phyloP scores from a whole-genome alignment of 331 rosid species.

The Acacia concinna region DNA sequence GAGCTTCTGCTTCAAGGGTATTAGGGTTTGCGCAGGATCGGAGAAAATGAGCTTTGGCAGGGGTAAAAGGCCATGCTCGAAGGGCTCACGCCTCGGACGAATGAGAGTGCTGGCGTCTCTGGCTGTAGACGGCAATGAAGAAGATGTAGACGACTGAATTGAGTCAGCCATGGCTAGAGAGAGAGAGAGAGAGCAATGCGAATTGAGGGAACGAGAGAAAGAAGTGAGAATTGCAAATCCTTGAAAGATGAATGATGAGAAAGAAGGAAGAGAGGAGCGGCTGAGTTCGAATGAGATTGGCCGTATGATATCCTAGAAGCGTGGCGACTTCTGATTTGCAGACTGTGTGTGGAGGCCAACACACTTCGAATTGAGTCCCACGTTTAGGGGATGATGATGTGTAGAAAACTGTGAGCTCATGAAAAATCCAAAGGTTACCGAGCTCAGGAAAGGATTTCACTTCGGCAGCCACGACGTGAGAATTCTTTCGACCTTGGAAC shows the following conservation, averaged over 20 bases:
- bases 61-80: constrained; percentile 89
- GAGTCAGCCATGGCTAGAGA: constrained; percentile 60
- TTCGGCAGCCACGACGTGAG: background rate
- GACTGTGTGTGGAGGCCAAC: background rate
- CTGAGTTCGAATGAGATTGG: constrained; percentile 33
- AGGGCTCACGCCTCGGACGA: constrained; percentile 87
- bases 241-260: constrained; percentile 51
- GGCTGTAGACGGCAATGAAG: constrained; percentile 29
- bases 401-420: background rate
- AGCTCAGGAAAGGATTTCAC: background rate
- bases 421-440: background rate
- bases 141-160: constrained; percentile 55
- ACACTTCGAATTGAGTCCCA: background rate
- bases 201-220: constrained; percentile 5
- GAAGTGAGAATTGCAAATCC: constrained; percentile 64
- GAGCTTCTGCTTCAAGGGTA: constrained; percentile 68
- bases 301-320: constrained; percentile 7
- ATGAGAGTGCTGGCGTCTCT: constrained; percentile 51
- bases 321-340: constrained; percentile 36
- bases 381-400: background rate
- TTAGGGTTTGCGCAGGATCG: constrained; percentile 91
- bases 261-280: constrained; percentile 40
- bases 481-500: background rate
- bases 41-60: constrained; percentile 80
- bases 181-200: constrained; percentile 30